phyloP scores from a whole-genome alignment of 768 basidiomycete genomes.

The Paxillus involutus region DNA sequence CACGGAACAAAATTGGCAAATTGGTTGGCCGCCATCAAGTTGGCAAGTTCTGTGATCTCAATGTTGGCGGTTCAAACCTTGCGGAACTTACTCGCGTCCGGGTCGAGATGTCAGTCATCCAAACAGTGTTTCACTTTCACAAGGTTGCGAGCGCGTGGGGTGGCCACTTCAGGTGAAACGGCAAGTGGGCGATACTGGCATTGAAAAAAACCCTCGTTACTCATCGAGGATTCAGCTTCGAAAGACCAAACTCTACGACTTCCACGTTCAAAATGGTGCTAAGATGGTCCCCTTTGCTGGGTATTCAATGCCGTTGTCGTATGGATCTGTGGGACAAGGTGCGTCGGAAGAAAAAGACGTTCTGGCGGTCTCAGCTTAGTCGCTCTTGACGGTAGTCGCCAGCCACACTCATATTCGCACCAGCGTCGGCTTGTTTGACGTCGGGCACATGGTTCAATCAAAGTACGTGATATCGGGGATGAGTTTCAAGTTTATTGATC shows the following conservation, averaged over 20 bases:
- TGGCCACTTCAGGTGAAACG: conserved; percentile 21
- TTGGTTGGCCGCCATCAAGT: too few species aligned
- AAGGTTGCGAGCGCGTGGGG: conserved; percentile 2
- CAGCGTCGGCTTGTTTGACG: conserved; percentile 89
- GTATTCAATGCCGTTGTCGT: conserved; percentile 90
- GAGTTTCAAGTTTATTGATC: background rate
- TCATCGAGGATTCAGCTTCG: conserved; percentile 34
- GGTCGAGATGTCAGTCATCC: background rate
- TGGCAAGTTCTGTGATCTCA: background rate
- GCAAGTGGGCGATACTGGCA: conserved; percentile 6
- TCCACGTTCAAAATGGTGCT: conserved; percentile 78
- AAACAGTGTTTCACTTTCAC: conserved; percentile 2
- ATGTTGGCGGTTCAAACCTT: conserved; percentile 1
- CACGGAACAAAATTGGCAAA: too few species aligned
- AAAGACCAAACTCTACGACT: conserved; percentile 84
- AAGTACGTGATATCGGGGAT: conserved; percentile 48
- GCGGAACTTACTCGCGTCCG: background rate
- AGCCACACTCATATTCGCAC: conserved; percentile 62
- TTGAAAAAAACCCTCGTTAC: background rate
- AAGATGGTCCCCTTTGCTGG: conserved; percentile 98
- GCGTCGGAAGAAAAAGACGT: conserved; percentile 18
- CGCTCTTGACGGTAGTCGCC: background rate
- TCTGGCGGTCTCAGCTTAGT: conserved; percentile 4
- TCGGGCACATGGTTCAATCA: conserved; percentile 97
- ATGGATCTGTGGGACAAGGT: conserved; percentile 83